Conservation (phyloP, 352 stramenopile genomes). For the Phytophthora crassamura region DNA sequence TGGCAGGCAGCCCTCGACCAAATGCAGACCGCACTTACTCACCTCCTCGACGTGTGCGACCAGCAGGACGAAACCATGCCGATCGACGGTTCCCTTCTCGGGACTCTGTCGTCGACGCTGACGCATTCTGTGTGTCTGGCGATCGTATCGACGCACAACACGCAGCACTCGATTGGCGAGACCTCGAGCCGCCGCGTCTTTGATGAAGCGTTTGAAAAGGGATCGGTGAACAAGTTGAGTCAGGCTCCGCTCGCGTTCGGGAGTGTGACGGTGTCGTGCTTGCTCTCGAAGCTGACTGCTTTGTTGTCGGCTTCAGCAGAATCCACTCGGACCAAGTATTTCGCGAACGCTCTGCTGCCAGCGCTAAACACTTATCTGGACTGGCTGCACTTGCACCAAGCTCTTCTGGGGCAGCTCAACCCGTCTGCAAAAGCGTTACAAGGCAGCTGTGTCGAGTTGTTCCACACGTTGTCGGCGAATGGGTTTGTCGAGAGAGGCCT, state of each 20-base stretch:
- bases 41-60: constrained; percentile 26
- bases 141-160: constrained; percentile 43
- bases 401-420: constrained; percentile 16
- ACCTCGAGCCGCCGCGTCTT: neutral
- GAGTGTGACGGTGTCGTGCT: constrained; percentile 5
- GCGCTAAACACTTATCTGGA: constrained; percentile 46
- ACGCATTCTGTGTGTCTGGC: constrained; percentile 38
- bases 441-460: constrained; percentile 21
- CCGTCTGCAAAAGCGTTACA: constrained; percentile 13
- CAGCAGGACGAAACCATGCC: constrained; percentile 16
- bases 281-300: constrained; percentile 23
- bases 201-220: constrained; percentile 18
- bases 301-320: constrained; percentile 29
- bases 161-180: constrained; percentile 14
- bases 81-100: constrained; percentile 19
- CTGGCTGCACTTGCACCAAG: constrained; percentile 48
- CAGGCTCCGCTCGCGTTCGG: constrained; percentile 16
- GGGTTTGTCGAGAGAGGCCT: constrained; percentile 32
- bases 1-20: constrained; percentile 22
- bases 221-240: neutral
- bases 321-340: constrained; percentile 26
- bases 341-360: constrained; percentile 49
- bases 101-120: constrained; percentile 23
- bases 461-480: constrained; percentile 25
- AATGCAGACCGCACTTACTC: constrained; percentile 17